Conservation (phyloP, 352 stramenopile species). For the Globisporangium rhizosaccharum region DNA sequence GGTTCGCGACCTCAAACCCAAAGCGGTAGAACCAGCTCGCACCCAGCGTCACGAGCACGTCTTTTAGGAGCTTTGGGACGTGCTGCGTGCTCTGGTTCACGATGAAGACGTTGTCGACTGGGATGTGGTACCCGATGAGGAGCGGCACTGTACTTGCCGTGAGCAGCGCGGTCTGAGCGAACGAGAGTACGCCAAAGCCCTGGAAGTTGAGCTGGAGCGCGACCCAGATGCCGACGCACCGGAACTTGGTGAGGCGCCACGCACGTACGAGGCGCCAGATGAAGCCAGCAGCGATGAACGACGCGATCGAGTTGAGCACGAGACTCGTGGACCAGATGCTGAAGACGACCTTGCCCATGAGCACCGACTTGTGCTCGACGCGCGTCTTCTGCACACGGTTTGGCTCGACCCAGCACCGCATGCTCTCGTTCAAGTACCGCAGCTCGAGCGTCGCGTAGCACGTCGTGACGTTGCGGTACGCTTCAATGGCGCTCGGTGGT, state of each 20-base stretch:
- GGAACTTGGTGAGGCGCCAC: constrained; percentile 20
- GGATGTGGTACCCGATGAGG: constrained; percentile 25
- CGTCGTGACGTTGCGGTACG: constrained; percentile 22
- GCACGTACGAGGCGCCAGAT: constrained; percentile 16
- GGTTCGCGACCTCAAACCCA: constrained; percentile 22
- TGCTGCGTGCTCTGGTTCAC: constrained; percentile 4
- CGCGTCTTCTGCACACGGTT: constrained; percentile 15
- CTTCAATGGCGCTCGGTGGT: constrained; percentile 26
- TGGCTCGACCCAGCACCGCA: constrained; percentile 34
- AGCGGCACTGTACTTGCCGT: constrained; percentile 22
- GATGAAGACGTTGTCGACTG: constrained; percentile 25
- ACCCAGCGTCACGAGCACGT: constrained; percentile 23
- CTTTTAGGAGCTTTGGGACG: constrained; percentile 19
- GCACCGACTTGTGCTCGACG: constrained; percentile 18
- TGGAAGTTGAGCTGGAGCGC: constrained; percentile 33
- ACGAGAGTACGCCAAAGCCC: constrained; percentile 26
- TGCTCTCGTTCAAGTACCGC: constrained; percentile 28
- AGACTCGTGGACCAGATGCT: constrained; percentile 39
- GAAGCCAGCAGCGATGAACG: constrained; percentile 22
- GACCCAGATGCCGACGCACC: constrained; percentile 23
- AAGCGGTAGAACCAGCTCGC: constrained; percentile 27
- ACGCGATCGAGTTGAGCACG: constrained; percentile 28
- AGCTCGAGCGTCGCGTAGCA: constrained; percentile 32
- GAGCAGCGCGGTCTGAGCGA: constrained; percentile 23
- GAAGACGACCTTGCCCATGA: constrained; percentile 26